phyloP scores from a whole-genome alignment of 805 yeast species.

The Saturnispora serradocipensis region DNA sequence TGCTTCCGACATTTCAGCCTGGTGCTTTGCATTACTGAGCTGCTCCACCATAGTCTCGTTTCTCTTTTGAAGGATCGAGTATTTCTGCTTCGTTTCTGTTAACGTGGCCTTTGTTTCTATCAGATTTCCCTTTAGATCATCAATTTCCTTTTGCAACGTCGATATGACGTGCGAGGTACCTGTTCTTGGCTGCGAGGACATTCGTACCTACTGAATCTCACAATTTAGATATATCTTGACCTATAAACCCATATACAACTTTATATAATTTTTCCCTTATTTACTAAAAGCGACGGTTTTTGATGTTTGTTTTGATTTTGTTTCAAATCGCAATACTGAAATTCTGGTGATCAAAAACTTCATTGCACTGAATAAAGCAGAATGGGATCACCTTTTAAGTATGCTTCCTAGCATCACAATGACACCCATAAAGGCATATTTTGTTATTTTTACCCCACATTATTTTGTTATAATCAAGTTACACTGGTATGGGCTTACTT shows the following conservation, averaged over 20 bases:
- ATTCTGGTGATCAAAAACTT: neutral
- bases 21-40: conserved; percentile 63
- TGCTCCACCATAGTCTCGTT: conserved; percentile 53
- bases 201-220: neutral
- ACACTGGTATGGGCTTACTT: neutral
- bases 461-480: neutral
- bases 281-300: neutral
- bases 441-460: neutral
- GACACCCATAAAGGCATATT: neutral
- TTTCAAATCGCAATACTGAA: neutral
- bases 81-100: conserved; percentile 44
- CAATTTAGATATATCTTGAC: neutral
- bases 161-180: conserved; percentile 28
- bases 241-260: neutral
- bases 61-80: conserved; percentile 34
- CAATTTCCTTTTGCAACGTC: conserved; percentile 25
- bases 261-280: neutral
- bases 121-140: conserved; percentile 17
- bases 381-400: neutral
- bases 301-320: neutral
- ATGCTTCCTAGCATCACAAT: neutral
- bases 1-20: conserved; percentile 64
- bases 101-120: conserved; percentile 23
- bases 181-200: conserved; percentile 3
- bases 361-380: neutral